Percentiles rank a stretch among this genome's conserved stretches.
phyloP scores from a whole-genome alignment of 352 stramenopile species.

The Globisporangium splendens region DNA sequence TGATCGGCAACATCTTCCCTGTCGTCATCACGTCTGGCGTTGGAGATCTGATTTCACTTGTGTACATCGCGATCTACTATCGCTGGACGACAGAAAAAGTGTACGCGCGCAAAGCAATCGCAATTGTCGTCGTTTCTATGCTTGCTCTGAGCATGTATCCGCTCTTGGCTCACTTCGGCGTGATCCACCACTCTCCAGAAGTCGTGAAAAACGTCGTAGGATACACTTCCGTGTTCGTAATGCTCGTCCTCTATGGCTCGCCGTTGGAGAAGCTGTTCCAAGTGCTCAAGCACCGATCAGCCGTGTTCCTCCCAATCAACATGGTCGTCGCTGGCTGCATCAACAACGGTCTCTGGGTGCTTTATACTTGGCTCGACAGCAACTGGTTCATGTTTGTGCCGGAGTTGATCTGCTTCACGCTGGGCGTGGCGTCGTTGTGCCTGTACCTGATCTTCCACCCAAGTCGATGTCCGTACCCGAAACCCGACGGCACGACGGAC shows the following conservation, averaged over 20 bases:
- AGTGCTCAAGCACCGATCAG: conserved; percentile 35
- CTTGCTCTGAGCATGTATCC: conserved; percentile 22
- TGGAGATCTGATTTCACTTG: background rate
- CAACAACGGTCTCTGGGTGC: conserved; percentile 36
- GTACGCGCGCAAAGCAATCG: background rate
- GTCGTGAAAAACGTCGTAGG: conserved; percentile 20
- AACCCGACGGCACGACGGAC: conserved; percentile 16
- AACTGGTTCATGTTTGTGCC: conserved; percentile 18
- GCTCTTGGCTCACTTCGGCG: conserved; percentile 19
- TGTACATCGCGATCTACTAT: background rate
- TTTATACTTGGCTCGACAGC: conserved; percentile 2
- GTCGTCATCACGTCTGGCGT: too few relatives aligned
- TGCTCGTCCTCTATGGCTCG: conserved; percentile 23
- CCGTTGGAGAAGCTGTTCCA: conserved; percentile 34
- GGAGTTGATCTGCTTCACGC: conserved; percentile 18
- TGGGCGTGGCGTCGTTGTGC: background rate
- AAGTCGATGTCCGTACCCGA: background rate
- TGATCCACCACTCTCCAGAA: conserved; percentile 22
- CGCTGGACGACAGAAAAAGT: background rate
- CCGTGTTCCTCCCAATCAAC: conserved; percentile 45
- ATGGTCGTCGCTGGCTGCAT: conserved; percentile 32
- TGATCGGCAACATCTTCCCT: too few relatives aligned
- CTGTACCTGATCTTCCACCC: conserved; percentile 2
- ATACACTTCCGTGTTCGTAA: background rate
- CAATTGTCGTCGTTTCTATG: conserved; percentile 11